These are phyloP conservation scores for Asterochloris erici DNA, from an alignment of 139 green algal species.

Conservation along the genomic window DNA sequence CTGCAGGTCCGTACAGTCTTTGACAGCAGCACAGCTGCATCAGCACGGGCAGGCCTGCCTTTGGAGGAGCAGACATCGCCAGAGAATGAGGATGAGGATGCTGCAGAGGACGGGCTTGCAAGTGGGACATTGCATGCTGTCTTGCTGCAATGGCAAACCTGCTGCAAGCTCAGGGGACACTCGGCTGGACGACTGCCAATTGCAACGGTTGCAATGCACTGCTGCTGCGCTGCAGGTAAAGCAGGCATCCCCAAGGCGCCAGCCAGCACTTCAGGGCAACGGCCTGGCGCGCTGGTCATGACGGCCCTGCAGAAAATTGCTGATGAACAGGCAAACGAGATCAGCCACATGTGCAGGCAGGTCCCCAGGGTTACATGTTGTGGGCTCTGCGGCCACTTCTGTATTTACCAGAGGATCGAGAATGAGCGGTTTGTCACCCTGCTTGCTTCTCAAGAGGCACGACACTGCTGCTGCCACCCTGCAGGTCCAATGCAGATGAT, in stretches of 20 bases:
- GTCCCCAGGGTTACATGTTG: neutral
- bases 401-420: neutral
- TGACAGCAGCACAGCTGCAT: neutral
- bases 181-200: neutral
- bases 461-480: neutral
- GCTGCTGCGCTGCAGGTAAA: neutral
- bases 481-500: slow-evolving; percentile 46
- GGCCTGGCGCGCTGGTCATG: neutral
- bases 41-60: neutral
- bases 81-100: no score
- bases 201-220: no score
- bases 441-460: neutral
- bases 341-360: slow-evolving; percentile 3
- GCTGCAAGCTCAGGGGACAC: neutral
- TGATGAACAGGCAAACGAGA: slow-evolving; percentile 1
- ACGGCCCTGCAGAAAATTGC: slow-evolving; percentile 1
- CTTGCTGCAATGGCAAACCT: neutral
- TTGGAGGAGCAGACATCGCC: neutral
- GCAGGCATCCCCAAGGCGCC: neutral
- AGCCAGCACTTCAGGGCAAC: no score
- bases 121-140: slow-evolving; percentile 4
- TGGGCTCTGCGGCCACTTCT: neutral
- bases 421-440: neutral
- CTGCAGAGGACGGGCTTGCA: neutral
- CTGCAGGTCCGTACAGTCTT: neutral